Conservation (phyloP, 345 rosid genomes). For the Salix viminalis region DNA sequence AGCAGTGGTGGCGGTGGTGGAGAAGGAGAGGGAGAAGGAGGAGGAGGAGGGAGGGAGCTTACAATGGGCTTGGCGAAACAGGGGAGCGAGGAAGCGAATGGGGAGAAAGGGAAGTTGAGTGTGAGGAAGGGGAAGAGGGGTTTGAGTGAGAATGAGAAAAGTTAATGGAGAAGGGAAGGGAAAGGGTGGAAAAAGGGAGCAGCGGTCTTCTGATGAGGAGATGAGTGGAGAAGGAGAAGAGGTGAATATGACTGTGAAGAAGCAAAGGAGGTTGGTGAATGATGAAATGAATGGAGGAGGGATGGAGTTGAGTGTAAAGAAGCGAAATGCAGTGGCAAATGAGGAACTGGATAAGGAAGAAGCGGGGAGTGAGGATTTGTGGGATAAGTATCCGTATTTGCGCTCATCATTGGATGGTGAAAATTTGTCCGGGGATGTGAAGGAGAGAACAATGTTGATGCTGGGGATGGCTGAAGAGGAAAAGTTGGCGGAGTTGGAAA, state of each 20-base stretch:
- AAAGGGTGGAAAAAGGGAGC: neutral
- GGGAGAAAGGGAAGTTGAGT: neutral
- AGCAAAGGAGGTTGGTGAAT: neutral
- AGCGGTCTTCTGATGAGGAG: neutral
- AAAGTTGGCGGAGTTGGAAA: conserved; percentile 22
- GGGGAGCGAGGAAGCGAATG: neutral
- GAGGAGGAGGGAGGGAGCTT: neutral
- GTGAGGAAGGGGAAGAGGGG: neutral
- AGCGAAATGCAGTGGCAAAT: neutral
- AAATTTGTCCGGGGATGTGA: neutral
- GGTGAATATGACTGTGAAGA: neutral
- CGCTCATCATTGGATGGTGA: conserved; percentile 11
- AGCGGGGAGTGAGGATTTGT: neutral
- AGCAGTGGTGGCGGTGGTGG: neutral
- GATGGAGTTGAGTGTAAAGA: neutral
- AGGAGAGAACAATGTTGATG: neutral
- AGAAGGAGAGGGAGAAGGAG: no score
- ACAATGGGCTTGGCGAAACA: conserved; percentile 1
- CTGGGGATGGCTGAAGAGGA: conserved; percentile 4
- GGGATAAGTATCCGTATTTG: conserved; percentile 15
- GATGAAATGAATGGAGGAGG: no score
- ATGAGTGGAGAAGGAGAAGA: neutral
- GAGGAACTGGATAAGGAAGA: neutral
- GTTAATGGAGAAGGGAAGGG: neutral
- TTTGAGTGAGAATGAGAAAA: neutral